Base-by-base conservation (phyloP, 805 yeast genomes). In the Lachancea nothofagi region DNA sequence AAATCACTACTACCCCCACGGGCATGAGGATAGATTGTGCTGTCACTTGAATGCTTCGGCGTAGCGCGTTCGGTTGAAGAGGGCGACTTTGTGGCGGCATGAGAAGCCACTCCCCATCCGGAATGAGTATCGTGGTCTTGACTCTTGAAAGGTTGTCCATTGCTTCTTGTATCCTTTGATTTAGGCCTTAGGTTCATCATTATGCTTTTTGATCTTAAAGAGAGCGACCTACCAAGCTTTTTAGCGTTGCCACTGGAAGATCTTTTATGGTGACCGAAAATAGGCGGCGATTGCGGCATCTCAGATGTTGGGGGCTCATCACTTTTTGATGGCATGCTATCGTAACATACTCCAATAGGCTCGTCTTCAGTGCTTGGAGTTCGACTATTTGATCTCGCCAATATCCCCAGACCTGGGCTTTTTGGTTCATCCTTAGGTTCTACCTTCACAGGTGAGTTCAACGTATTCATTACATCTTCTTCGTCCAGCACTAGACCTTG, bases 31-130 rank as follows among this genome's bases (percentile, higher is more conserved):
- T 51, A 51, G 3, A 55, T 15, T 5, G 52, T 45, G 27, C 55
- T 51, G 37, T 59, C 64, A 44, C 64, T 59, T 34, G 48, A 50
- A 27, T 61, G 62, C 41, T 53, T 54, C 8, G 53, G 12, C 5
- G 42, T 25, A 9, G 30, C 12, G 5, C 41, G 41, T 17, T 26
- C 31, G 7, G 21, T 27, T 19, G 30, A 25, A 41, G 22, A 41
- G 39, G 33, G 32, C 4, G 42, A 29, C n/a, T 26, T 32, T 15
- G 43, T 25, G n/a, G 18, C 14, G 17, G 44, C 15, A 12, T 28
- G 8, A 9, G 50, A 26, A n/a, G 49, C 26, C 4, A 58, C 62
- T 25, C 64, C 64, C 64, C 64, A 59, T 12, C 64, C 64, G 3
- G 64, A 55, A 45, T 58, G 61, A 0, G 64, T 58, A 40, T 58